Base-by-base conservation (phyloP, 257 asterid species). In the Oldenlandia corymbosa region DNA sequence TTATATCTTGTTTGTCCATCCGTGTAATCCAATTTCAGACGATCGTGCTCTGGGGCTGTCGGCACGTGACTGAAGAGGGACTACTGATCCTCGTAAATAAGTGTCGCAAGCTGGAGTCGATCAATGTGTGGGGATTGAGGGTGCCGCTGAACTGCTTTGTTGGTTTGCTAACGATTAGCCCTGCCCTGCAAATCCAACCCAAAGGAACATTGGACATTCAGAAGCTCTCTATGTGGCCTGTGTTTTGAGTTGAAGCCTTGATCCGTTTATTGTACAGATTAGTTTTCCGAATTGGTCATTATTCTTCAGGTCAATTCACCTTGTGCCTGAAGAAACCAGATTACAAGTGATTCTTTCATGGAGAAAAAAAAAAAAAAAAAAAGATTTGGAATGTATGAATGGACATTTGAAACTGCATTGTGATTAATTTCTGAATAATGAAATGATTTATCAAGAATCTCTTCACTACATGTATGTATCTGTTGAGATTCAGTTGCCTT, bases 21-120 rank as follows among this genome's bases (percentile, higher is more conserved):
- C 32, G 42, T 26, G 60, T 12, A 27, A 16, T 64, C 18, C 21
- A 21, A 18, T 67, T 75, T 55, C 91, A 92, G 99, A 79, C 75
- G n/a, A 75, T 87, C 45, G 83, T 82, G 41, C 70, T 92, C 64
- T 92, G 99, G 97, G 93, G 96, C 46, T 92, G 99, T 74, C 84
- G 94, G 4, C 96, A 82, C 75, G 94, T 89, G 26, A 85, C 93
- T 6, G 95, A 81, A 75, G 69, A 80, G 7, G 97, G 99, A 62
- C 97, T 92, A 24, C 60, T 87, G 10, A 86, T 71, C 21, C 83
- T 89, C 20, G 99, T 92, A 28, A 84, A 78, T 49, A 82, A 87
- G 77, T 92, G 97, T 58, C 71, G 76, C 21, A 81, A 83, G 67
- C 85, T 89, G 0, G 82, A 87, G 73, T 87, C 97, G 14, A 92